Conservation (phyloP, 495 filamentous ascomycete species). For the Aspergillus affinis region DNA sequence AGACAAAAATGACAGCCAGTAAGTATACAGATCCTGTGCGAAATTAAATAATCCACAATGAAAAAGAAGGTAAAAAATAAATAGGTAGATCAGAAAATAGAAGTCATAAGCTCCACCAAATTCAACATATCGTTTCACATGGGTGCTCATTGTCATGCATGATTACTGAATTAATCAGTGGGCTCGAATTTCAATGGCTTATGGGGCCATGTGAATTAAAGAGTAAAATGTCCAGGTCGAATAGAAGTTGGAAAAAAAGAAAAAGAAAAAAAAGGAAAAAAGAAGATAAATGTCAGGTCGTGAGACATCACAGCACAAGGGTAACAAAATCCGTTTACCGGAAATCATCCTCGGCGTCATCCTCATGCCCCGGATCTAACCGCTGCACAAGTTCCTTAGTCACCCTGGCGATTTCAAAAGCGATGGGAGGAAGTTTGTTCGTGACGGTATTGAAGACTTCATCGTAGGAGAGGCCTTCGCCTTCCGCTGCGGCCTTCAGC, state of each 20-base stretch:
- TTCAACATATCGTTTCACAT: constrained; percentile 45
- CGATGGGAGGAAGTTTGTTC: constrained; percentile 74
- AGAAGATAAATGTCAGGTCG: constrained; percentile 8
- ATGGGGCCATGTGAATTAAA: background rate
- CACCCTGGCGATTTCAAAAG: constrained; percentile 82
- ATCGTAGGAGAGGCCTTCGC: constrained; percentile 52
- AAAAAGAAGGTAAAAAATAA: constrained; percentile 16
- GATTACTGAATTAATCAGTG: constrained; percentile 27
- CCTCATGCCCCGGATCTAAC: constrained; percentile 36
- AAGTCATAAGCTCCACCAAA: constrained; percentile 33
- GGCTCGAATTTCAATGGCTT: constrained; percentile 1
- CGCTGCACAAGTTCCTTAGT: constrained; percentile 71
- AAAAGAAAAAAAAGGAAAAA: constrained; percentile 12
- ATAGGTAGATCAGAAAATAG: constrained; percentile 14
- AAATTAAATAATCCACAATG: background rate
- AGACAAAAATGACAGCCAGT: background rate
- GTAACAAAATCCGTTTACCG: constrained; percentile 21
- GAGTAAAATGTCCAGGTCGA: background rate
- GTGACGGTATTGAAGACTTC: constrained; percentile 62
- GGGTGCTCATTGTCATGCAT: constrained; percentile 44
- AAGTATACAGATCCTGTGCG: constrained; percentile 1
- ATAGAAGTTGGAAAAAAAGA: background rate
- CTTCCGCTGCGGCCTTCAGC: constrained; percentile 64
- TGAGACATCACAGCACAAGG: background rate
- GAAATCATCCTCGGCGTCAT: constrained; percentile 42